phyloP scores from a whole-genome alignment of 2,329 filamentous ascomycete genomes.

The Hymenoscyphus infarciens region DNA sequence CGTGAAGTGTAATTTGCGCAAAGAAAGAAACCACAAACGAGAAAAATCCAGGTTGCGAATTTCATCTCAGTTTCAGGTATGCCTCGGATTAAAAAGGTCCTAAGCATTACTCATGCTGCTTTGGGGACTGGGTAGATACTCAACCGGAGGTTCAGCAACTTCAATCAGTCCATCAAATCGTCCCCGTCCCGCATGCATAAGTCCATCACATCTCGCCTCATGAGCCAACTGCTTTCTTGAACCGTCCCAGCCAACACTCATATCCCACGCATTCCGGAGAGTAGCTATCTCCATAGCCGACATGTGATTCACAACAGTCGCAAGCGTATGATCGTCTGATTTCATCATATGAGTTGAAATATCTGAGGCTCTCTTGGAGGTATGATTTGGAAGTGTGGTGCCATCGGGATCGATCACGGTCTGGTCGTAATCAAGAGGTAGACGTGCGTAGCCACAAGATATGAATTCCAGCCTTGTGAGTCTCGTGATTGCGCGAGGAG shows the following conservation, averaged over 20 bases:
- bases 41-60: not conserved
- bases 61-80: not conserved
- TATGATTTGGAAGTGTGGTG: constrained; percentile 13
- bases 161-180: constrained; percentile 32
- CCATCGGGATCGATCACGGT: constrained; percentile 19
- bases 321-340: constrained; percentile 26
- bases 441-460: constrained; percentile 33
- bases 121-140: not conserved
- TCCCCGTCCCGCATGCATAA: constrained; percentile 26
- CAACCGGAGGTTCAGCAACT: constrained; percentile 3
- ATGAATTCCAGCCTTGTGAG: constrained; percentile 29
- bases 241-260: constrained; percentile 26
- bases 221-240: constrained; percentile 12
- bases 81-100: not conserved
- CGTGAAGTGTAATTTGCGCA: too few relatives aligned
- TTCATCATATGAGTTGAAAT: constrained; percentile 34
- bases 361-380: constrained; percentile 27
- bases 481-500: constrained; percentile 17
- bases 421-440: constrained; percentile 35
- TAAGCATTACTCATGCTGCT: not conserved
- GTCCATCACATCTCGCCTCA: constrained; percentile 29
- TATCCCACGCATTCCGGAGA: constrained; percentile 30
- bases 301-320: constrained; percentile 29
- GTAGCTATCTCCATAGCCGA: constrained; percentile 21
- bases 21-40: not conserved